Evolutionary conservation across 768 basidiomycete species (phyloP).

Genomic region (Rhodotorula kratochvilovae): DNA sequence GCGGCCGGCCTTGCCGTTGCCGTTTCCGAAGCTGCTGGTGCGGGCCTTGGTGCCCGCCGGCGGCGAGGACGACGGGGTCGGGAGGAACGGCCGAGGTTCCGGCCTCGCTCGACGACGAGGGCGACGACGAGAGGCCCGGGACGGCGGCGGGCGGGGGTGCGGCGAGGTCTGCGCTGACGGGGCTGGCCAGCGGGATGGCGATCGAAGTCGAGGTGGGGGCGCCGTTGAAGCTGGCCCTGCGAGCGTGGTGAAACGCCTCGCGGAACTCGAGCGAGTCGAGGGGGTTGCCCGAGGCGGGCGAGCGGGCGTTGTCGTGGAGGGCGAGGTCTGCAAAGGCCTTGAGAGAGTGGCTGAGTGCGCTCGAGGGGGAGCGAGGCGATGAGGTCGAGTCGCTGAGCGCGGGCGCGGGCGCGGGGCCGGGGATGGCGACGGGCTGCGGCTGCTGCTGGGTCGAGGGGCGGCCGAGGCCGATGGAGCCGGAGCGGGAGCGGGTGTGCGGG

Average conservation of each 20-base stretch:
- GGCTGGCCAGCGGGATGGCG: too few relatives aligned
- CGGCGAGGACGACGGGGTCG: conserved; percentile 26
- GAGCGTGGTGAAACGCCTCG: conserved; percentile 30
- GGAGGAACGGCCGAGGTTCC: conserved; percentile 17
- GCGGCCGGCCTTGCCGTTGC: neutral
- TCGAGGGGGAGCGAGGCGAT: conserved; percentile 1
- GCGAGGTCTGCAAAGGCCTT: conserved; percentile 26
- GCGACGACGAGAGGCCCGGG: conserved; percentile 18
- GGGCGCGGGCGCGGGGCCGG: neutral
- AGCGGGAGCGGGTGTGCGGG: neutral
- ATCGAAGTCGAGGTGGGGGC: neutral
- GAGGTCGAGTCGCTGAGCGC: neutral
- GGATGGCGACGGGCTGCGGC: neutral
- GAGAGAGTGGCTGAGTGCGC: conserved; percentile 20
- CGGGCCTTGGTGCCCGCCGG: neutral
- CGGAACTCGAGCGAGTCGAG: conserved; percentile 32
- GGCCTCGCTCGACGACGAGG: conserved; percentile 8
- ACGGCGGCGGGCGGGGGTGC: neutral
- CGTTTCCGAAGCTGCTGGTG: conserved; percentile 2
- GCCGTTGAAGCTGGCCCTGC: conserved; percentile 20
- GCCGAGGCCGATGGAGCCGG: neutral
- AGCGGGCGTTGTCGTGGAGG: neutral
- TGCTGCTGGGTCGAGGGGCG: neutral
- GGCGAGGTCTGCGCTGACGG: neutral
- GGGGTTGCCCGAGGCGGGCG: neutral